Evolutionary conservation across 2,329 filamentous ascomycete species (phyloP).

Genomic region (Emergomyces orientalis): DNA sequence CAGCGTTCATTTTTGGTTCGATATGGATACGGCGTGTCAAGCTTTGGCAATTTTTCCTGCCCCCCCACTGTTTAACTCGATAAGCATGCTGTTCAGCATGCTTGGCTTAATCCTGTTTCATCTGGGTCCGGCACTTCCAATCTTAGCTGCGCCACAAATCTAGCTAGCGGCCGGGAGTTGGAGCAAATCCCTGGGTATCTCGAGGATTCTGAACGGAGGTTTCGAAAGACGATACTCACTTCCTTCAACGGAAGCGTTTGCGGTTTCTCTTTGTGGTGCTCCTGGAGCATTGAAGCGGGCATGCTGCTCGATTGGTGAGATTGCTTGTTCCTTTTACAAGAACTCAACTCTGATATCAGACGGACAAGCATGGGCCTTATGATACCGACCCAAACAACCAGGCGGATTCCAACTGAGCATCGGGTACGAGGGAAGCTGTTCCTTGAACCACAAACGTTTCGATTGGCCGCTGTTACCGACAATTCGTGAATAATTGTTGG

Average conservation of each 20-base stretch:
- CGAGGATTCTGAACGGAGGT: neutral
- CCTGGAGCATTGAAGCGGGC: neutral
- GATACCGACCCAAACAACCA: too few species aligned
- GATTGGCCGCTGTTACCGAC: neutral
- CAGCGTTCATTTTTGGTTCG: neutral
- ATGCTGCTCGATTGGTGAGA: neutral
- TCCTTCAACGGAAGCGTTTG: neutral
- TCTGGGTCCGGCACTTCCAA: neutral
- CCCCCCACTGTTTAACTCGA: neutral
- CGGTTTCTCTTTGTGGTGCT: neutral
- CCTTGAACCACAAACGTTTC: neutral
- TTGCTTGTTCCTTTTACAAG: neutral
- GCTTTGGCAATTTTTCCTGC: neutral
- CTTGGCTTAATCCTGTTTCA: neutral
- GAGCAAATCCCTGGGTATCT: neutral
- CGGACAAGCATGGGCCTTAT: too few species aligned
- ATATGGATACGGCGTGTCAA: neutral
- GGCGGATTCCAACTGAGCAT: too few species aligned
- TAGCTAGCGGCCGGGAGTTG: neutral
- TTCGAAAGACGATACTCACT: neutral
- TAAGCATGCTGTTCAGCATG: neutral
- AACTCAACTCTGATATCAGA: neutral
- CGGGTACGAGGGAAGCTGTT: neutral
- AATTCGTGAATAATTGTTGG: neutral
- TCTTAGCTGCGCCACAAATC: neutral